phyloP scores from a whole-genome alignment of 2,329 filamentous ascomycete genomes.

The Pseudopithomyces chartarum region DNA sequence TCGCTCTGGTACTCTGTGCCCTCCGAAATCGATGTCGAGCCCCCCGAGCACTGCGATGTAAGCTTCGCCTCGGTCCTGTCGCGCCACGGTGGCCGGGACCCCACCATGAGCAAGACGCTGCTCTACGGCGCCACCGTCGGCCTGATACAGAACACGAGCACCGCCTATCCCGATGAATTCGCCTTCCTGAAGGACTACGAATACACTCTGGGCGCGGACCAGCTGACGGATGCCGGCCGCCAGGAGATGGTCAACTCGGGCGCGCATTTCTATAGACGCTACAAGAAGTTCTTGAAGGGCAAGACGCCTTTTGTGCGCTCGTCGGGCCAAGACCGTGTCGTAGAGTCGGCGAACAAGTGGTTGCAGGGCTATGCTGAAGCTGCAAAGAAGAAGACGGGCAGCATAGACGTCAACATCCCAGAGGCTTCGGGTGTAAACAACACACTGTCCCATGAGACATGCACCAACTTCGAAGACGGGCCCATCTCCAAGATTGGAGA shows the following conservation, averaged over 20 bases:
- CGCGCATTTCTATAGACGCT: slow-evolving; percentile 74
- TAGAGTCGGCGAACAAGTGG: slow-evolving; percentile 77
- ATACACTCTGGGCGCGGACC: slow-evolving; percentile 72
- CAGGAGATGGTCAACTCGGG: slow-evolving; percentile 77
- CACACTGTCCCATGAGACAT: slow-evolving; percentile 76
- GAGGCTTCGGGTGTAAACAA: slow-evolving; percentile 75
- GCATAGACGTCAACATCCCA: slow-evolving; percentile 66
- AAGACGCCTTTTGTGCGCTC: slow-evolving; percentile 73
- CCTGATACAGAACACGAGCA: slow-evolving; percentile 65
- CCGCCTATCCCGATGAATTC: slow-evolving; percentile 65
- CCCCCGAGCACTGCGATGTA: slow-evolving; percentile 71
- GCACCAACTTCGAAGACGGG: slow-evolving; percentile 70
- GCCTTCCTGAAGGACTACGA: slow-evolving; percentile 73
- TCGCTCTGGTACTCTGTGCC: slow-evolving; percentile 80
- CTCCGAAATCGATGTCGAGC: slow-evolving; percentile 63
- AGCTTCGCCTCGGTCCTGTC: slow-evolving; percentile 83
- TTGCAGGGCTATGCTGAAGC: slow-evolving; percentile 72
- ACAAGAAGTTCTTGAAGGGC: slow-evolving; percentile 63
- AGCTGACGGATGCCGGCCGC: slow-evolving; percentile 71
- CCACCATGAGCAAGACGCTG: slow-evolving; percentile 70
- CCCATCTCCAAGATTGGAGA: slow-evolving; percentile 55
- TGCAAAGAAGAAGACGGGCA: slow-evolving; percentile 43
- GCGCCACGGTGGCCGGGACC: slow-evolving; percentile 83
- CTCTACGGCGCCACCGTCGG: slow-evolving; percentile 68
- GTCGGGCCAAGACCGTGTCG: slow-evolving; percentile 71